These are phyloP conservation scores for Marsdenia floribunda DNA, from an alignment of 257 asterid species.

Conservation along the genomic window DNA sequence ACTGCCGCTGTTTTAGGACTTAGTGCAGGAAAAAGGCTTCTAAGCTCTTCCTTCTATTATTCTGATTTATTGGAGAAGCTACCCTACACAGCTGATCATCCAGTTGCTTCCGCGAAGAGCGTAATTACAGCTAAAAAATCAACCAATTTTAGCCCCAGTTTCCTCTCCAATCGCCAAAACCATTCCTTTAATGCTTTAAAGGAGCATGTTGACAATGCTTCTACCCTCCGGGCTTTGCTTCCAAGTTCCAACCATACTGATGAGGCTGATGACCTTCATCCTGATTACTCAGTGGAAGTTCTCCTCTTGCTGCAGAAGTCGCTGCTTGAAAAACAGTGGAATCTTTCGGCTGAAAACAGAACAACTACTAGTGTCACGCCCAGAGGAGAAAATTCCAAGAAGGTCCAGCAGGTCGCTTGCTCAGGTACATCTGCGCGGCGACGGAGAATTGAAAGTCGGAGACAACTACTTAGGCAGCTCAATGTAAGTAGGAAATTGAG, in stretches of 20 bases:
- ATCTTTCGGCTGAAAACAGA: constrained; percentile 41
- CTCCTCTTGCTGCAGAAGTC: constrained; percentile 81
- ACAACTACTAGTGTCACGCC: constrained; percentile 5
- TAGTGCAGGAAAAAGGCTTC: constrained; percentile 66
- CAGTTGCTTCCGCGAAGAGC: constrained; percentile 30
- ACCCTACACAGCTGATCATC: constrained; percentile 29
- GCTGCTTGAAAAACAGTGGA: constrained; percentile 93
- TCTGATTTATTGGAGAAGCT: constrained; percentile 59
- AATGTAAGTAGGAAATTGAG: constrained; percentile 31
- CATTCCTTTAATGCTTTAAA: constrained; percentile 47
- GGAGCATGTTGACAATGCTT: constrained; percentile 38
- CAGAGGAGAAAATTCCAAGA: constrained; percentile 25
- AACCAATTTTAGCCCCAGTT: constrained; percentile 23
- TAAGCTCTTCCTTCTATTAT: constrained; percentile 46
- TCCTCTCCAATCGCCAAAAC: constrained; percentile 28
- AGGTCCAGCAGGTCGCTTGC: constrained; percentile 38
- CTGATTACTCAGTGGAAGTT: constrained; percentile 49
- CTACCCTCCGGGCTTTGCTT: constrained; percentile 33
- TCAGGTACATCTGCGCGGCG: constrained; percentile 72
- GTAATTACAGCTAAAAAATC: constrained; percentile 39
- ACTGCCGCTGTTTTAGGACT: constrained; percentile 72
- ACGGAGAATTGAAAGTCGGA: constrained; percentile 58
- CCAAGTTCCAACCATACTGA: constrained; percentile 19
- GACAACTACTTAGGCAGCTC: constrained; percentile 21
- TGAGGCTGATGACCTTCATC: constrained; percentile 28